phyloP scores from a whole-genome alignment of 1,284 basidiomycete genomes.

The Papiliotrema nemorosa region DNA sequence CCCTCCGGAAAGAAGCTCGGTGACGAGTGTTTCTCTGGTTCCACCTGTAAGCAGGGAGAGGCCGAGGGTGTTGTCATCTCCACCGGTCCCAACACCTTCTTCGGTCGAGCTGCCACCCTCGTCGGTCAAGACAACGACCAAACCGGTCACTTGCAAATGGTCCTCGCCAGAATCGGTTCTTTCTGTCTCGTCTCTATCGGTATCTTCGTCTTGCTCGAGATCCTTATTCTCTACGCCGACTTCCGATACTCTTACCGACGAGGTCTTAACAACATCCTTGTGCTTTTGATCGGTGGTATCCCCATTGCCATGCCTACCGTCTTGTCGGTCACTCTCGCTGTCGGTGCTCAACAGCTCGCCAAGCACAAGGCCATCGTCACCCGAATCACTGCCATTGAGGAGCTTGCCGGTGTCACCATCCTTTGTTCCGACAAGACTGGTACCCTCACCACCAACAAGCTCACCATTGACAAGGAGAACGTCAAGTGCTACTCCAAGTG shows the following conservation, averaged over 20 bases:
- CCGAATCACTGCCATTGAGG: constrained; percentile 96
- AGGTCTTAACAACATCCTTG: constrained; percentile 93
- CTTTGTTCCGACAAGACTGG: constrained; percentile 97
- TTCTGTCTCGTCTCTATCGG: constrained; percentile 94
- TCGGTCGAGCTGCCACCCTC: constrained; percentile 90
- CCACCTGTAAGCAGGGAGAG: constrained; percentile 96
- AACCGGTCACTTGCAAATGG: constrained; percentile 96
- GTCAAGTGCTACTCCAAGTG: constrained; percentile 89
- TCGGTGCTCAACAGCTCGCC: constrained; percentile 95
- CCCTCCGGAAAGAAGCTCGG: constrained; percentile 84
- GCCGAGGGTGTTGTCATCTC: constrained; percentile 96
- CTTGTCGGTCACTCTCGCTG: constrained; percentile 91
- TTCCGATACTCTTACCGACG: constrained; percentile 86
- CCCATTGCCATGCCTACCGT: constrained; percentile 99
- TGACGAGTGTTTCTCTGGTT: constrained; percentile 96
- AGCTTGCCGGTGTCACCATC: constrained; percentile 94
- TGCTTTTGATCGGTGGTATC: constrained; percentile 97
- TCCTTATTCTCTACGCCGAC: constrained; percentile 79
- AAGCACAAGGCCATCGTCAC: constrained; percentile 99
- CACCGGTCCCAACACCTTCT: constrained; percentile 93
- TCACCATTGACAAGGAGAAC: constrained; percentile 91
- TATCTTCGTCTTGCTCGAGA: constrained; percentile 86
- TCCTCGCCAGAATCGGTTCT: constrained; percentile 90
- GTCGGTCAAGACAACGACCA: constrained; percentile 95
- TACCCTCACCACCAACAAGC: constrained; percentile 97